A percentile compares a stretch with the other conserved stretches of the same genome.
phyloP scores from a whole-genome alignment of 192 early-diverging fungal genomes.

The Backusella westeae region DNA sequence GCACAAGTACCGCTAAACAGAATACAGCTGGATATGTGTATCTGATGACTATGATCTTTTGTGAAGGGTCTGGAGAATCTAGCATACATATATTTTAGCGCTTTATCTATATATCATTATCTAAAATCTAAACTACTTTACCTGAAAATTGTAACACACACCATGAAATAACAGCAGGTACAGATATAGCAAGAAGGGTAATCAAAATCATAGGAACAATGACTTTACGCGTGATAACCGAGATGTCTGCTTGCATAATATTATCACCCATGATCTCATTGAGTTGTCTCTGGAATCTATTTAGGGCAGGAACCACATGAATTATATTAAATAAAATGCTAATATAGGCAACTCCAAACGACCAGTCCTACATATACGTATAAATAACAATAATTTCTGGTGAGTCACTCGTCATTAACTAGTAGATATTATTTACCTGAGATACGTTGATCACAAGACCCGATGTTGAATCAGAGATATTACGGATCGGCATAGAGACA shows the following conservation, averaged over 20 bases:
- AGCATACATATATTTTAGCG: background rate
- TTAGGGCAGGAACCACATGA: slow-evolving; percentile 44
- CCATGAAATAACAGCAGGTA: slow-evolving; percentile 42
- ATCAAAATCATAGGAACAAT: slow-evolving; percentile 33
- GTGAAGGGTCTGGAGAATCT: slow-evolving; percentile 10
- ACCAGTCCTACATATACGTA: slow-evolving; percentile 60
- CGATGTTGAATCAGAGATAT: slow-evolving; percentile 16
- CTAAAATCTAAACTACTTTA: slow-evolving; percentile 9
- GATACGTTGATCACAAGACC: slow-evolving; percentile 27
- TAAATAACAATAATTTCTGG: background rate
- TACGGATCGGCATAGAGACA: slow-evolving; percentile 59
- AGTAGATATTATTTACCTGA: slow-evolving; percentile 30
- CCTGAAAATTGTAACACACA: slow-evolving; percentile 20
- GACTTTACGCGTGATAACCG: slow-evolving; percentile 34
- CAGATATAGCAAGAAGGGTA: slow-evolving; percentile 27
- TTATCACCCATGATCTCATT: slow-evolving; percentile 33
- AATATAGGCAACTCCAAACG: slow-evolving; percentile 67
- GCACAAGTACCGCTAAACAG: slow-evolving; percentile 26
- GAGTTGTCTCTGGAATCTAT: slow-evolving; percentile 38
- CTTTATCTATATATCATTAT: slow-evolving; percentile 1
- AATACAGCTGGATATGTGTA: slow-evolving; percentile 41
- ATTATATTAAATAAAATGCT: slow-evolving; percentile 56
- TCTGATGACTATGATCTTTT: background rate
- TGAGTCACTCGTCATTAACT: background rate
- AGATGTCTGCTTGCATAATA: slow-evolving; percentile 26